Evolutionary conservation across 495 filamentous ascomycete genomes (phyloP).

Genomic region (Acidomyces sp.): DNA sequence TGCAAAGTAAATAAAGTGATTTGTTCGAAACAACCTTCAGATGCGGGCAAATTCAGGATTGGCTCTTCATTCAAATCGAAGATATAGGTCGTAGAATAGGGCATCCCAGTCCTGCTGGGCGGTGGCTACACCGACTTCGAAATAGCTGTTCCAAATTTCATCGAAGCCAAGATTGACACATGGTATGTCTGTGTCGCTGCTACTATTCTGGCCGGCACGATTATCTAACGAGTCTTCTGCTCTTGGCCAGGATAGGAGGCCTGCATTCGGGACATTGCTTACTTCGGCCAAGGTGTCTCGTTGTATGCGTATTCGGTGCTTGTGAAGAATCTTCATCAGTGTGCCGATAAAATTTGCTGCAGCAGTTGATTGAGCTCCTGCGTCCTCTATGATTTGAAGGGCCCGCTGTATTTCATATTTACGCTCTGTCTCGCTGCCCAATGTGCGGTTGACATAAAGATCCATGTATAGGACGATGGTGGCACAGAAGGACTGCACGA

Average conservation of each 20-base stretch:
- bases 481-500: constrained; percentile 23
- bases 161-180: constrained; percentile 4
- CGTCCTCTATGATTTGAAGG: constrained; percentile 17
- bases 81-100: constrained; percentile 8
- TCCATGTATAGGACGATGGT: constrained; percentile 27
- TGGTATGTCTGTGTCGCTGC: background rate
- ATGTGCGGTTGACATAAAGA: constrained; percentile 17
- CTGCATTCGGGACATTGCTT: background rate
- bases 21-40: too few species aligned
- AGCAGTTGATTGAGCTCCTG: constrained; percentile 8
- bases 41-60: too few species aligned
- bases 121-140: constrained; percentile 5
- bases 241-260: background rate
- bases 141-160: constrained; percentile 11
- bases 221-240: background rate
- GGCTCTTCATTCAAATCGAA: too few species aligned
- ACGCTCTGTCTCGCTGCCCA: constrained; percentile 10
- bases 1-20: too few species aligned
- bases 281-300: constrained; percentile 1
- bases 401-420: constrained; percentile 20
- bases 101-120: constrained; percentile 12
- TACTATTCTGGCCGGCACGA: background rate
- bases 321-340: constrained; percentile 16
- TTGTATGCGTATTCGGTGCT: constrained; percentile 18
- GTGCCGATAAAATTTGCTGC: constrained; percentile 17